phyloP scores from a whole-genome alignment of 768 basidiomycete genomes.

The Mycena polygramma region DNA sequence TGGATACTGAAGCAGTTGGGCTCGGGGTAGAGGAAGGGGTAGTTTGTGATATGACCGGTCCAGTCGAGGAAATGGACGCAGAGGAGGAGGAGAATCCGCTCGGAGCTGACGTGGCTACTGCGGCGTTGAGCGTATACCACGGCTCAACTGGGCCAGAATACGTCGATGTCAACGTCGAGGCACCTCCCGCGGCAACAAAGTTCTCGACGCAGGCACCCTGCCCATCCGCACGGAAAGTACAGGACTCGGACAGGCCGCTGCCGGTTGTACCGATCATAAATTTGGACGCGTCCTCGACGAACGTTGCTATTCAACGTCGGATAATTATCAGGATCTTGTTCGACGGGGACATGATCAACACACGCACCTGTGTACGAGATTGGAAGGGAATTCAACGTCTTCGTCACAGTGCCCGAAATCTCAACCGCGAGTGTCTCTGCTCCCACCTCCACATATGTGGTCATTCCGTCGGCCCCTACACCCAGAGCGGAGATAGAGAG shows the following conservation, averaged over 20 bases:
- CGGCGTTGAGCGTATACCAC: constrained; percentile 29
- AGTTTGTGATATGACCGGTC: not conserved
- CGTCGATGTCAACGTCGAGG: constrained; percentile 6
- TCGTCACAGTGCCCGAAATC: constrained; percentile 18
- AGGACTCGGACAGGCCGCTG: constrained; percentile 18
- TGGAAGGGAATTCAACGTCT: constrained; percentile 7
- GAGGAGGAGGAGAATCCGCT: not conserved
- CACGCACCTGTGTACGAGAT: constrained; percentile 19
- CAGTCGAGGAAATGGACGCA: not conserved
- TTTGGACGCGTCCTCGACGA: constrained; percentile 23
- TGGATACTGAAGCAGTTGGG: not conserved
- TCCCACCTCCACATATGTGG: constrained; percentile 22
- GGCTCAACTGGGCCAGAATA: constrained; percentile 20
- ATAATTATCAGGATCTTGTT: not conserved
- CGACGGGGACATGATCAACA: not conserved
- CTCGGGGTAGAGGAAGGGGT: not conserved
- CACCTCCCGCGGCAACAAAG: constrained; percentile 4
- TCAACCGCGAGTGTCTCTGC: constrained; percentile 29
- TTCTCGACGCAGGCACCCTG: constrained; percentile 12
- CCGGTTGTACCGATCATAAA: constrained; percentile 9
- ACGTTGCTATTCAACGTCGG: constrained; percentile 5
- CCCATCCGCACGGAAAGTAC: constrained; percentile 20
- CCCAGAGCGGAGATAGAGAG: constrained; percentile 18
- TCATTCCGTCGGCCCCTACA: constrained; percentile 29
- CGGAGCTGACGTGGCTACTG: not conserved